Evolutionary conservation across 805 yeast genomes (phyloP).

Genomic region (Starmerella ratchasimensis): DNA sequence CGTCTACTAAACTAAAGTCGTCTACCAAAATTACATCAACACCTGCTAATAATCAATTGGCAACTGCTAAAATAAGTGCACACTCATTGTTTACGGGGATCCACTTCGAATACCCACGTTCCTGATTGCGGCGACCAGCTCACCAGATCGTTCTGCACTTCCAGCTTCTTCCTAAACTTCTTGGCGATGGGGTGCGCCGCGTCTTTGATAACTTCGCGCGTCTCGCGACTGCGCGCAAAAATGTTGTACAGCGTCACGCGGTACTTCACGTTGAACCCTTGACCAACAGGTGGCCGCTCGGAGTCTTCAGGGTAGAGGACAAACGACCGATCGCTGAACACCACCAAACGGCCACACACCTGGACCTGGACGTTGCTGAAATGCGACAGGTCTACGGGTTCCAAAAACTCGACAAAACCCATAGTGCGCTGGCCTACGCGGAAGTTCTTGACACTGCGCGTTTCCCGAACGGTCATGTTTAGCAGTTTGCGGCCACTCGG

Average conservation of each 20-base stretch:
- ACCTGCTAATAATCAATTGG: no score
- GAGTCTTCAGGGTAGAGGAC: slow-evolving; percentile 59
- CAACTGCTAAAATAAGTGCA: no score
- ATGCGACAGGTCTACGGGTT: slow-evolving; percentile 72
- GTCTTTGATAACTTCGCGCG: slow-evolving; percentile 61
- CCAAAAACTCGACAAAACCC: slow-evolving; percentile 64
- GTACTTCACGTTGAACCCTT: slow-evolving; percentile 71
- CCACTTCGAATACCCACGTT: slow-evolving; percentile 29
- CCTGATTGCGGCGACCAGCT: slow-evolving; percentile 61
- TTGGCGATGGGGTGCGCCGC: slow-evolving; percentile 58
- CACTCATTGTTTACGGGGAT: slow-evolving; percentile 10
- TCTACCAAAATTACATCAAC: no score
- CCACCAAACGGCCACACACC: slow-evolving; percentile 51
- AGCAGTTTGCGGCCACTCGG: slow-evolving; percentile 59
- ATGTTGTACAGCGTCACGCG: slow-evolving; percentile 63
- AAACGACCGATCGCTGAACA: slow-evolving; percentile 46
- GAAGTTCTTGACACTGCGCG: slow-evolving; percentile 49
- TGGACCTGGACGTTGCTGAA: slow-evolving; percentile 43
- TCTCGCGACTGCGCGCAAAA: slow-evolving; percentile 63
- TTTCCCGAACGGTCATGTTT: slow-evolving; percentile 44
- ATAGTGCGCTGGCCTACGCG: slow-evolving; percentile 64
- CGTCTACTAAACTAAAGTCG: no score
- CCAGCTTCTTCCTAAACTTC: slow-evolving; percentile 54
- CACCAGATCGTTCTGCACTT: slow-evolving; percentile 47
- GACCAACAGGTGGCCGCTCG: slow-evolving; percentile 52